These are phyloP conservation scores for Zygnema cylindricum DNA, from an alignment of 139 green algal species.

Conservation along the genomic window DNA sequence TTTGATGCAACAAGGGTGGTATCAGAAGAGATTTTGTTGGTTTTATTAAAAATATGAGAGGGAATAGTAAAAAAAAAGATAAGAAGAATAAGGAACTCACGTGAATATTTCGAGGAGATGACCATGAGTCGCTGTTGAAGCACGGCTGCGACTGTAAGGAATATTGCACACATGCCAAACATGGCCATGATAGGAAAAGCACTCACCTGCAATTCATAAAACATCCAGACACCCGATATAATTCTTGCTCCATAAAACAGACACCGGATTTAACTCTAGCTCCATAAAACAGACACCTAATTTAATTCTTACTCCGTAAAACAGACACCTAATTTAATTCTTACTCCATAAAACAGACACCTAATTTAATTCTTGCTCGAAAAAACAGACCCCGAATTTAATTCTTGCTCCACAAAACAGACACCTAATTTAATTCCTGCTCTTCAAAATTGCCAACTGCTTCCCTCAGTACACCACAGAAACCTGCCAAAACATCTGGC, in stretches of 20 bases:
- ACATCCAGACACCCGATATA: background rate
- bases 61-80: background rate
- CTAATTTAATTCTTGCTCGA: too few relatives aligned
- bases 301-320: conserved; percentile 11
- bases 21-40: background rate
- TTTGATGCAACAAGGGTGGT: background rate
- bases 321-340: background rate
- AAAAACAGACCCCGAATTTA: too few relatives aligned
- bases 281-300: background rate
- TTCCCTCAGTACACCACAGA: too few relatives aligned
- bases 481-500: too few relatives aligned
- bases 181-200: conserved; percentile 84
- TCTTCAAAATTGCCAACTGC: too few relatives aligned
- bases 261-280: background rate
- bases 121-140: conserved; percentile 48
- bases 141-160: conserved; percentile 72
- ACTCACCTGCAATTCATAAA: conserved; percentile 64
- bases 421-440: too few relatives aligned
- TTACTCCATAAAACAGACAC: too few relatives aligned
- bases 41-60: background rate
- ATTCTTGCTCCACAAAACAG: too few relatives aligned
- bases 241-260: background rate
- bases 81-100: background rate
- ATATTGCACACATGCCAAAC: conserved; percentile 91
- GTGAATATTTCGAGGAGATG: background rate